Base-by-base conservation (phyloP, 306 rosid species). In the Hylodesmum podocarpum region DNA sequence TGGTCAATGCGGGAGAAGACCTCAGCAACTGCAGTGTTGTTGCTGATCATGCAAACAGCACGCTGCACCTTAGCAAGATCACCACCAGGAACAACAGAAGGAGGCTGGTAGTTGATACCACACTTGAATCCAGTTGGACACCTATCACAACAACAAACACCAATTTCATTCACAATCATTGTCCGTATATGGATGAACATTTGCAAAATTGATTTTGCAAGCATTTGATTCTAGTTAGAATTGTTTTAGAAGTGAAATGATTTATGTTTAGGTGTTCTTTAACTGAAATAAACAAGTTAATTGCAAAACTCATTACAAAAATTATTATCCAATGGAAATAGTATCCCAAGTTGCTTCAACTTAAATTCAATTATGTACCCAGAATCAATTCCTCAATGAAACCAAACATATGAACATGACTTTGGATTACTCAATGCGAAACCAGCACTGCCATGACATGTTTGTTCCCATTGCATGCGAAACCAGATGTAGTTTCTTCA, bases 51-150 rank as follows among this genome's bases (percentile, higher is more conserved):
- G 86, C 98, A 95, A 37, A 95, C 98, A 29, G 98, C 98, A 64
- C 98, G 82, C 77, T 95, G 98, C 72, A 95, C 98, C 92, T 87
- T 86, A 55, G 98, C 98, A 53, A 95, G 96, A 83, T 95, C 98
- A 36, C 98, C 98, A 0, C 89, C 93, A 0, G 98, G 98, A 57
- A 95, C 98, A 31, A 95, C 98, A 15, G 98, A 87, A 7, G 98
- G 98, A 78, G 98, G 97, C 90, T 95, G 96, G 71, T 95, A 95
- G 87, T 95, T 95, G 85, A 95, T 95, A 51, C 98, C 98, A 28
- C 98, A 95, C 70, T 95, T 95, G 85, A 95, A 95, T 46, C 98
- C 98, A 73, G 98, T 95, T 58, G 98, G 98, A 82, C 98, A 95
- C 98, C 98, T 95, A 67, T 22, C 55, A 78, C 36, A 58, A 59